Conservation (phyloP, 208 protist genomes). For the Trypanosoma theileri region DNA sequence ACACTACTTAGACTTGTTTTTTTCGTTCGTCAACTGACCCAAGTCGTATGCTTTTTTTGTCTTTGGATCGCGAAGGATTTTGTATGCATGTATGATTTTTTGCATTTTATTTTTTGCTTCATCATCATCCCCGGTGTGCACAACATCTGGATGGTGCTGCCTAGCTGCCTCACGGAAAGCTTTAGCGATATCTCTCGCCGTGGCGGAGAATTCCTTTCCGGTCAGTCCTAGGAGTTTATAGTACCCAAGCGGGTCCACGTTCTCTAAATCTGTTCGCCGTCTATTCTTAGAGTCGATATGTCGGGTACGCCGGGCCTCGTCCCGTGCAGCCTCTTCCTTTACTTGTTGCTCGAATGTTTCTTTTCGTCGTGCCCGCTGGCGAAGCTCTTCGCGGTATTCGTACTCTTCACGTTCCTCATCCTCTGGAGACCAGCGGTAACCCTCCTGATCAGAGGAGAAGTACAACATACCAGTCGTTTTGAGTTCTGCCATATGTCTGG, state of each 20-base stretch:
- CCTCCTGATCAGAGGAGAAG: slow-evolving; percentile 69
- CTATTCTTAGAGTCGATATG: slow-evolving; percentile 71
- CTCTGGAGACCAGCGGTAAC: slow-evolving; percentile 82
- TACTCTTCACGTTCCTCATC: slow-evolving; percentile 87
- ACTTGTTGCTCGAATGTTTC: slow-evolving; percentile 80
- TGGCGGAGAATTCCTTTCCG: slow-evolving; percentile 72
- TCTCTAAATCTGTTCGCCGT: slow-evolving; percentile 71
- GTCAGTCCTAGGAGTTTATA: slow-evolving; percentile 80
- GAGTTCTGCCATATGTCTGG: slow-evolving; percentile 61
- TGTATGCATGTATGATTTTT: slow-evolving; percentile 81
- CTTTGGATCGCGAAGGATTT: slow-evolving; percentile 71
- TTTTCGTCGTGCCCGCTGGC: slow-evolving; percentile 59
- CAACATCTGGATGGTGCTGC: slow-evolving; percentile 79
- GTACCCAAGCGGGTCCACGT: slow-evolving; percentile 86
- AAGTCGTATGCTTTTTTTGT: slow-evolving; percentile 76
- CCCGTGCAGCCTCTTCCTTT: slow-evolving; percentile 78
- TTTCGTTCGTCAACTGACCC: slow-evolving; percentile 47
- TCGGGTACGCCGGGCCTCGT: slow-evolving; percentile 47
- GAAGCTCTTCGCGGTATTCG: slow-evolving; percentile 89
- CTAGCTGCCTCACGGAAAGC: slow-evolving; percentile 73
- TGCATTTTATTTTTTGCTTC: slow-evolving; percentile 72
- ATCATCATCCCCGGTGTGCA: slow-evolving; percentile 25
- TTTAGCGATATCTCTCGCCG: slow-evolving; percentile 78
- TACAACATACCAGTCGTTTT: slow-evolving; percentile 76
- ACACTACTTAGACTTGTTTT: slow-evolving; percentile 23